phyloP scores from a whole-genome alignment of 495 filamentous ascomycete species.

The Baudoinia panamericana region DNA sequence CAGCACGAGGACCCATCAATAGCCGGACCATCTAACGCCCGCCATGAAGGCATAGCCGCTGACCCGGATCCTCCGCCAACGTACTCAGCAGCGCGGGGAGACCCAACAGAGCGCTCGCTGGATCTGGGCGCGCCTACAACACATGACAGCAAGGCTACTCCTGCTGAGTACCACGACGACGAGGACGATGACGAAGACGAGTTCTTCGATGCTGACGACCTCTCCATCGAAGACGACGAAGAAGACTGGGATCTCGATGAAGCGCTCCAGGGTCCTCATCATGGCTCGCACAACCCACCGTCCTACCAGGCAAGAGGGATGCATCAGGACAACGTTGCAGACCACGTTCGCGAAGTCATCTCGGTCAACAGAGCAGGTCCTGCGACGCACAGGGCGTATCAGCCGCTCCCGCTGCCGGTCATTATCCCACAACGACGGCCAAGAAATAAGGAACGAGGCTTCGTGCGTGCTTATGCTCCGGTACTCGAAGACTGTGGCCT shows the following conservation, averaged over 20 bases:
- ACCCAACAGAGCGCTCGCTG: slow-evolving; percentile 6
- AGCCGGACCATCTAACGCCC: slow-evolving; percentile 1
- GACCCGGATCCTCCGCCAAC: slow-evolving; percentile 18
- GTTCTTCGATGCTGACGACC: slow-evolving; percentile 5
- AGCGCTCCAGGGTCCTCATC: slow-evolving; percentile 28
- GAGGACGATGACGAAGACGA: slow-evolving; percentile 3
- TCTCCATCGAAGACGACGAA: slow-evolving; percentile 30
- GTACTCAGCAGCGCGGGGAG: slow-evolving; percentile 12
- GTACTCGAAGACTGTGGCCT: slow-evolving; percentile 38
- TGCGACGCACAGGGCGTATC: slow-evolving; percentile 5
- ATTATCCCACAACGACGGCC: slow-evolving; percentile 40
- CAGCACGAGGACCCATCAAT: slow-evolving; percentile 2
- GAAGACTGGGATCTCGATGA: slow-evolving; percentile 42
- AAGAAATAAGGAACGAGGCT: slow-evolving; percentile 32
- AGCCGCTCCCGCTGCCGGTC: slow-evolving; percentile 32
- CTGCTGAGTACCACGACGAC: slow-evolving; percentile 6
- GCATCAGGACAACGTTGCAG: too few relatives aligned
- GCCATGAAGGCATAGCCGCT: background rate
- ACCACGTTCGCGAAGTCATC: slow-evolving; percentile 22
- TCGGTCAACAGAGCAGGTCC: slow-evolving; percentile 14
- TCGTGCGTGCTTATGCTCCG: slow-evolving; percentile 41
- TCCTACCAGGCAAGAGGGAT: background rate
- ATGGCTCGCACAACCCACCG: slow-evolving; percentile 2
- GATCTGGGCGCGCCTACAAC: slow-evolving; percentile 11
- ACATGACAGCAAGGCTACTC: slow-evolving; percentile 15